A percentile compares a stretch with the other conserved stretches of the same genome.
Evolutionary conservation across 495 filamentous ascomycete species (phyloP).

Genomic region (Hypoxylon lienhwacheense): DNA sequence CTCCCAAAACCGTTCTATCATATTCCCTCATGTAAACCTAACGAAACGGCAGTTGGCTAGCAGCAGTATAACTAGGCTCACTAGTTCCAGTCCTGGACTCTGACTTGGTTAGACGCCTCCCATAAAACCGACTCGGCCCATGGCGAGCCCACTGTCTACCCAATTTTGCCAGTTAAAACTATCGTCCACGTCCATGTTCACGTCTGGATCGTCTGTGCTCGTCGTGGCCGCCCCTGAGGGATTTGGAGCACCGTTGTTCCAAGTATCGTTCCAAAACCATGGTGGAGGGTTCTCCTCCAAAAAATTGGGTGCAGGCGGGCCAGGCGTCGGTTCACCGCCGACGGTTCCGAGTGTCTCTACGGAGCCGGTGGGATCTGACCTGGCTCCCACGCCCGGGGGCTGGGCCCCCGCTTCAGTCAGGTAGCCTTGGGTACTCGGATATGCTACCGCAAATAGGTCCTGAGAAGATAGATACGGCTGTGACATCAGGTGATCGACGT

Average conservation of each 20-base stretch:
- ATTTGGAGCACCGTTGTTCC: slow-evolving; percentile 2
- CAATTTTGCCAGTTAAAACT: slow-evolving; percentile 53
- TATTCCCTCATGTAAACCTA: too few species aligned
- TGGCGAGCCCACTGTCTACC: slow-evolving; percentile 44
- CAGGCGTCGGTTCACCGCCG: slow-evolving; percentile 2
- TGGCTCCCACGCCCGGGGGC: slow-evolving; percentile 9
- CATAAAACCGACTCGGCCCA: slow-evolving; percentile 35
- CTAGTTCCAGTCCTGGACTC: background rate
- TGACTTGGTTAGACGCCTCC: slow-evolving; percentile 28
- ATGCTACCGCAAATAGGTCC: slow-evolving; percentile 32
- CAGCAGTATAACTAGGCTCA: background rate
- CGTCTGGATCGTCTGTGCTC: slow-evolving; percentile 38
- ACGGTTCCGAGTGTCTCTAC: slow-evolving; percentile 13
- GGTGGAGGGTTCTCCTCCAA: slow-evolving; percentile 45
- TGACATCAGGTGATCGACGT: slow-evolving; percentile 41
- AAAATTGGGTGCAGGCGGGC: slow-evolving; percentile 13
- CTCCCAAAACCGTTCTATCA: too few species aligned
- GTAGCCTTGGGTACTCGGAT: slow-evolving; percentile 18
- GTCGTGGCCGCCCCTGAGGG: slow-evolving; percentile 14
- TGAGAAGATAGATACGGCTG: slow-evolving; percentile 40
- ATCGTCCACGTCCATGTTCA: slow-evolving; percentile 48
- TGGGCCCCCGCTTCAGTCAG: slow-evolving; percentile 22
- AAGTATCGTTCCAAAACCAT: slow-evolving; percentile 47
- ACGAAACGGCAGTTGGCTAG: background rate
- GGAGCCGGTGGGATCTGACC: slow-evolving; percentile 7